Percentiles rank a stretch among this genome's conserved stretches.
phyloP scores from a whole-genome alignment of 441 rosid genomes.

The Mallotus japonicus region DNA sequence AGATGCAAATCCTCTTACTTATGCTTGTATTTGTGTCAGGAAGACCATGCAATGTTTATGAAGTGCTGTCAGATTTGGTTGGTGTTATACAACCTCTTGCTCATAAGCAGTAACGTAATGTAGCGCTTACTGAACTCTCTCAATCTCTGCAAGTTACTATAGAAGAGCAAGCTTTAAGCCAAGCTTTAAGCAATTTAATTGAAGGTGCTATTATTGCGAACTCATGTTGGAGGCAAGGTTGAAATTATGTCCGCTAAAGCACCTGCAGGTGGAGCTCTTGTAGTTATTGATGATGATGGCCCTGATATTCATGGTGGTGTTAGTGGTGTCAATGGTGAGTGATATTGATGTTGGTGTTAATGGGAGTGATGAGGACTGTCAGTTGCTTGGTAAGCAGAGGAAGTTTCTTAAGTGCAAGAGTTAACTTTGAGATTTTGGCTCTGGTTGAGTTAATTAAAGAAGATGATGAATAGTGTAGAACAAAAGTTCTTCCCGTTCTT shows the following conservation, averaged over 20 bases:
- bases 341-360: no score
- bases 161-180: slow-evolving; percentile 80
- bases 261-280: slow-evolving; percentile 78
- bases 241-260: slow-evolving; percentile 65
- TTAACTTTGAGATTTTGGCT: no score
- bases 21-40: slow-evolving; percentile 67
- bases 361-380: no score
- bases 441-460: no score
- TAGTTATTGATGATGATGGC: slow-evolving; percentile 84
- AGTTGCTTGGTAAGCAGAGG: no score
- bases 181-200: slow-evolving; percentile 84
- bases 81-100: slow-evolving; percentile 78
- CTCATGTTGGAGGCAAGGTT: slow-evolving; percentile 73
- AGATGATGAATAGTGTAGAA: no score
- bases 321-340: no score
- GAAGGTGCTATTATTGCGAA: slow-evolving; percentile 88
- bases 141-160: slow-evolving; percentile 62
- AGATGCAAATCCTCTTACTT: slow-evolving; percentile 22
- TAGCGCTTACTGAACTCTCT: slow-evolving; percentile 55
- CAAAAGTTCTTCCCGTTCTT: no score
- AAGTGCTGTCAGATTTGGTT: slow-evolving; percentile 65
- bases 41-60: slow-evolving; percentile 86
- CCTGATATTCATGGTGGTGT: slow-evolving; percentile 66
- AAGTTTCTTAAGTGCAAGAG: no score
- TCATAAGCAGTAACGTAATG: slow-evolving; percentile 56